Evolutionary conservation across 495 filamentous ascomycete species (phyloP).

Genomic region (Trichoderma reesei): DNA sequence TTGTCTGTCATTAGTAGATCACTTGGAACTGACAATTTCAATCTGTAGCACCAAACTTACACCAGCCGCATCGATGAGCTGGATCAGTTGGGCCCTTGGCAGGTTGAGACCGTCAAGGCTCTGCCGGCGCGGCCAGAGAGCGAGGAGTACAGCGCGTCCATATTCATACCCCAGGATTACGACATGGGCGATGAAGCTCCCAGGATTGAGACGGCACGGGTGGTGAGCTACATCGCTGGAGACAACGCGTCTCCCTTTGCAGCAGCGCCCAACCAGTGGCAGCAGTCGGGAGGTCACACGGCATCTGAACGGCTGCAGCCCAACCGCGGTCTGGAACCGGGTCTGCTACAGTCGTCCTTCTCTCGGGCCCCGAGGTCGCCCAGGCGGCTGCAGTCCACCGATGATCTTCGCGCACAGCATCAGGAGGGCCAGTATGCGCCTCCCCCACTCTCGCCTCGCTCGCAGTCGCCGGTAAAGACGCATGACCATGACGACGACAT

Average conservation of each 20-base stretch:
- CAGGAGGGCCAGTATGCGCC: background rate
- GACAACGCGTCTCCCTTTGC: conserved; percentile 21
- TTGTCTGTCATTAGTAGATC: too few species aligned
- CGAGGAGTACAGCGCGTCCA: conserved; percentile 17
- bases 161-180: conserved; percentile 35
- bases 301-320: conserved; percentile 16
- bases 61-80: conserved; percentile 79
- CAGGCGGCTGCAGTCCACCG: conserved; percentile 17
- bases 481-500: background rate
- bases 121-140: conserved; percentile 71
- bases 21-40: too few species aligned
- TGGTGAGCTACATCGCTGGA: conserved; percentile 26
- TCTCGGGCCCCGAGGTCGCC: conserved; percentile 38
- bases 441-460: background rate
- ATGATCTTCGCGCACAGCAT: background rate
- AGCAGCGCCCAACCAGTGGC: conserved; percentile 14
- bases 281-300: conserved; percentile 9
- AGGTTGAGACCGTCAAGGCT: conserved; percentile 53
- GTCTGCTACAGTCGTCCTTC: conserved; percentile 35
- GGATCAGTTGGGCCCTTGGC: conserved; percentile 52
- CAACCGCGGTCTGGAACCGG: conserved; percentile 6
- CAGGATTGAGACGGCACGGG: conserved; percentile 37
- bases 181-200: conserved; percentile 29
- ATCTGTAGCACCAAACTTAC: conserved; percentile 69
- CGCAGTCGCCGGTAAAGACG: background rate